Evolutionary conservation across 2,329 filamentous ascomycete genomes (phyloP).

Genomic region (Xylariaceae sp.): DNA sequence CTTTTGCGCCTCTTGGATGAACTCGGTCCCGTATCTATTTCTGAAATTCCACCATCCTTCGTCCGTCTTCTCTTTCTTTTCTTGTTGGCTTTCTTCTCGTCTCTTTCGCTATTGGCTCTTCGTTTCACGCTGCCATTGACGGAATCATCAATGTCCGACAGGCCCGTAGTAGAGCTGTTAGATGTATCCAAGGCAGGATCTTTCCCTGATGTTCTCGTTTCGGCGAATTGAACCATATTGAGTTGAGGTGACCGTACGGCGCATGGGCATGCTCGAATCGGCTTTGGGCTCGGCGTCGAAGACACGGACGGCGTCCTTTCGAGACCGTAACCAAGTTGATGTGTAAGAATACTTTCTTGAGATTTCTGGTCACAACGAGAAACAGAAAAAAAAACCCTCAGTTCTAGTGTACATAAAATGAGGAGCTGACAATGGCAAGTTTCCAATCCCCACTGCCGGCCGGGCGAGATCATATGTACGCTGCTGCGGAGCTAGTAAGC

Average conservation of each 20-base stretch:
- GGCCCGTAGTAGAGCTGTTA: constrained; percentile 30
- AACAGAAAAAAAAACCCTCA: neutral
- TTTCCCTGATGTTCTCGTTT: constrained; percentile 22
- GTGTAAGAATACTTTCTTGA: neutral
- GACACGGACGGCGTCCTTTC: too few relatives aligned
- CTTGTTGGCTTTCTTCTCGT: constrained; percentile 44
- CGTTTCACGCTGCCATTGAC: constrained; percentile 35
- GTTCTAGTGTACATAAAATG: too few relatives aligned
- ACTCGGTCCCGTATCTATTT: constrained; percentile 41
- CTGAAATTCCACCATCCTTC: constrained; percentile 40
- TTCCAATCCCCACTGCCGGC: too few relatives aligned
- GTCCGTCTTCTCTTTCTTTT: constrained; percentile 38
- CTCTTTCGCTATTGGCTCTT: constrained; percentile 23
- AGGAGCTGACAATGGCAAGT: too few relatives aligned
- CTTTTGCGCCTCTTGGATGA: constrained; percentile 57
- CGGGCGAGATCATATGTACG: too few relatives aligned
- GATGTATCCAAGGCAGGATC: constrained; percentile 29
- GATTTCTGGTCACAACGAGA: neutral
- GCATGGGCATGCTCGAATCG: too few relatives aligned
- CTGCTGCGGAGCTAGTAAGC: too few relatives aligned
- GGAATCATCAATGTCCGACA: constrained; percentile 43
- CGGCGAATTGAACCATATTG: constrained; percentile 40
- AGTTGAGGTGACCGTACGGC: neutral
- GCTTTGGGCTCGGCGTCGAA: too few relatives aligned
- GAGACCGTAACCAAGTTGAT: too few relatives aligned